phyloP scores from a whole-genome alignment of 305 asterid genomes.

The Solanum hybrid region DNA sequence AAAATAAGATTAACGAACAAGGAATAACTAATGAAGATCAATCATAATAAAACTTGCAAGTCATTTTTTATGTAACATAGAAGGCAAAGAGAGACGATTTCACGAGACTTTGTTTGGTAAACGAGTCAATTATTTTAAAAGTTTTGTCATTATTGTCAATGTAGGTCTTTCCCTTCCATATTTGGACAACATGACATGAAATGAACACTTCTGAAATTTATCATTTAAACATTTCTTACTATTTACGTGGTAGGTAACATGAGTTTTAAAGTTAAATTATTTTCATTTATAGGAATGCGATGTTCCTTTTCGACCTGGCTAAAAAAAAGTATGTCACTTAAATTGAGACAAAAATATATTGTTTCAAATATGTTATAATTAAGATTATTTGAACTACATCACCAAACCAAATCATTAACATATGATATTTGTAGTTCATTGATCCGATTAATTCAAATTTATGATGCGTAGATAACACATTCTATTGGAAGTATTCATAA shows the following conservation, averaged over 20 bases:
- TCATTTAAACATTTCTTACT: background rate
- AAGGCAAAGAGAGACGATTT: background rate
- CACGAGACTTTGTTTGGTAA: background rate
- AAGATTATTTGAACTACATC: background rate
- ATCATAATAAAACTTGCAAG: background rate
- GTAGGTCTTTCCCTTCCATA: background rate
- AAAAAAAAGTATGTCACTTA: background rate
- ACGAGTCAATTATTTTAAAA: background rate
- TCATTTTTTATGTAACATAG: background rate
- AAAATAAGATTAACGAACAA: background rate
- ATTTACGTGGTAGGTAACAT: background rate
- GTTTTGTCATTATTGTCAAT: rapidly evolving
- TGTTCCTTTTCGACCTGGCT: rapidly evolving
- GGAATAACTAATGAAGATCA: background rate
- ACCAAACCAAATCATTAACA: background rate
- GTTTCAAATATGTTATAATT: background rate
- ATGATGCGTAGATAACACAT: rapidly evolving
- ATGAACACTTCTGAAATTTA: background rate
- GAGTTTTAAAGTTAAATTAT: background rate
- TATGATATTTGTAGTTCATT: background rate
- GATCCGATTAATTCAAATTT: background rate
- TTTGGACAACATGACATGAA: background rate
- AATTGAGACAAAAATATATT: background rate
- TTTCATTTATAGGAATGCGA: background rate
- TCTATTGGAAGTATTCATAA: background rate